Percentiles rank a stretch among this genome's conserved stretches.
Conservation (phyloP, 2,329 filamentous ascomycete species). For the Cladophialophora carrionii region DNA sequence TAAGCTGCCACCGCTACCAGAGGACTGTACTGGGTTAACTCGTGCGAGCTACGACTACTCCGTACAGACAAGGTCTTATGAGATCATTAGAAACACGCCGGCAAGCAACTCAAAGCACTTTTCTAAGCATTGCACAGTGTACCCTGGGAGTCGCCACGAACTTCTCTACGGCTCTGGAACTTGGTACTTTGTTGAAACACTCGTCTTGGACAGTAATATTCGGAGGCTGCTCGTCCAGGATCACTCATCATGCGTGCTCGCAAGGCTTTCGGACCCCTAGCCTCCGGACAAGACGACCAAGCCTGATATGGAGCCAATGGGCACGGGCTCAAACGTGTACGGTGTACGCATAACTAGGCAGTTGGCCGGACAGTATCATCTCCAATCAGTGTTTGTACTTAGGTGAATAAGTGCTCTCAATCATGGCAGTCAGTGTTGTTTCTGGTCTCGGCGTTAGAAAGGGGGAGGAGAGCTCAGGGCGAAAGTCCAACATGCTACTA, state of each 20-base stretch:
- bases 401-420: neutral
- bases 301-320: neutral
- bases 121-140: neutral
- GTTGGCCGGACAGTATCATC: neutral
- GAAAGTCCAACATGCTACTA: too few relatives aligned
- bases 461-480: neutral
- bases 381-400: neutral
- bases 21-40: too few relatives aligned
- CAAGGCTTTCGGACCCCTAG: conserved; percentile 1
- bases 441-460: neutral
- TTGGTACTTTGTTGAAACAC: neutral
- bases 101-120: too few relatives aligned
- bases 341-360: neutral
- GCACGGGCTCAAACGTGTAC: neutral
- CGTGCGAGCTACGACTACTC: too few relatives aligned
- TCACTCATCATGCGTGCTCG: conserved; percentile 6
- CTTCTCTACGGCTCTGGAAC: neutral
- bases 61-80: too few relatives aligned
- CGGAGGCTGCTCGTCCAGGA: neutral
- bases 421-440: neutral
- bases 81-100: too few relatives aligned
- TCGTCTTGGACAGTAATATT: neutral
- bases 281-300: conserved; percentile 2
- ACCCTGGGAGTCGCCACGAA: neutral
- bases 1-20: neutral